Base-by-base conservation (phyloP, 2,329 filamentous ascomycete species). In the Fusarium citri region DNA sequence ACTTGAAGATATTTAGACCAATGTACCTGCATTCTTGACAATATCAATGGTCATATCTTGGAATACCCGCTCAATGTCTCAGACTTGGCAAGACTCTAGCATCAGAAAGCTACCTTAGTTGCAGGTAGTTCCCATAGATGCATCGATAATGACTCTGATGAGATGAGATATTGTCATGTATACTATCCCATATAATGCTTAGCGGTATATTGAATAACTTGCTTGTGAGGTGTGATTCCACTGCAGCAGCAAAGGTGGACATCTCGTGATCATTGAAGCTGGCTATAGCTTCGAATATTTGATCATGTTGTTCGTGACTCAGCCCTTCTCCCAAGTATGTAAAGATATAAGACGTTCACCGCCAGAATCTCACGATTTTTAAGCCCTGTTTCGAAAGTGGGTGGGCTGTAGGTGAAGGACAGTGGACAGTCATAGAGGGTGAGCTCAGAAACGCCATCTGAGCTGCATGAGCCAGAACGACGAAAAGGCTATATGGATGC, bases 291-390 rank as follows among this genome's bases (percentile, higher is more conserved):
- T 51, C 16, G 15, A 25, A 31, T 41, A 22, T 26, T 45, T 50
- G 48, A 45, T 61, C 45, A 26, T 53, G 54, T 56, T 48, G 28
- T 20, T 51, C 28, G 22, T 43, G 51, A 59, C 50, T 63, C 41
- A 51, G 45, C 59, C 49, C 49, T 50, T 45, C 50, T 54, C 59
- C 45, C 48, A 55, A 28, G n/a, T 56, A 53, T 47, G 28, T 46
- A 28, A 59, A 31, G 26, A 41, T 49, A 61, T 54, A 42, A 18
- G 51, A 48, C 53, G 47, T 61, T 75, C 72, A 74, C 72, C 72
- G 72, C 72, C 69, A 65, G 67, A 65, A 60, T 64, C 68, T 72
- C 47, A 66, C 63, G 72, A 59, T 56, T 56, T 43, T 54, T 34
- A 25, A 72, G 64, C 51, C 43, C 34, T 65, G 42, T 61, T 47